Base-by-base conservation (phyloP, 176 grass and related monocot genomes). In the Guadua angustifolia region DNA sequence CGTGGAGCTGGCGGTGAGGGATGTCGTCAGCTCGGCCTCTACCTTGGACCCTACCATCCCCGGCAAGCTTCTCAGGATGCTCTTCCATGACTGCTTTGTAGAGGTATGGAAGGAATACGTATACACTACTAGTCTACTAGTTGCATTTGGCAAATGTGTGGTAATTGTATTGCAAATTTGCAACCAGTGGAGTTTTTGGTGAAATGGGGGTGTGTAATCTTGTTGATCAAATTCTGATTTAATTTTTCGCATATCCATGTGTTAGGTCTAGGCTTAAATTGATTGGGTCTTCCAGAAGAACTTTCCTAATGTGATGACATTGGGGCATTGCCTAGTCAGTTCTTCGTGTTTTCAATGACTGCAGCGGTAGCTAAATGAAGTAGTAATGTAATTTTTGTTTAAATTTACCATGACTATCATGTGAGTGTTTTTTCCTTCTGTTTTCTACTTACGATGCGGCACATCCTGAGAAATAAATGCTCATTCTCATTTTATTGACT, bases 71-170 rank as follows among this genome's bases (percentile, higher is more conserved):
- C 92, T 98, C 44, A 86, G 95, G 82, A 86, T 98, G 46, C 60
- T 98, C 39, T 98, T 98, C 84, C 95, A 98, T 66, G 95, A 98
- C 77, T 98, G 95, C 87, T 88, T 98, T 24, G 93, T 98, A 17
- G 89, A 98, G 95, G 95, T 98, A 82, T 11, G 53, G 7, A 26
- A n/a, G 4, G 0, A 11, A 5, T 11, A 2, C 4, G 7, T 50
- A 17, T 12, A 2, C 35, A 44, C 19, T 65, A 45, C 19, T 65
- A 45, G 5, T 39, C 29, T 77, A 22, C 6, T 40, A 0, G 16
- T 79, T 58, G 68, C 24, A 42, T 56, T 74, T 74, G 17, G 17
- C 6, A 40, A 9, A 52, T 22, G n/a, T 56, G 46, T 65, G 35
- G 1, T 52, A 42, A 14, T 62, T 16, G 29, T 22, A 70, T 22